Evolutionary conservation across 164 flowering plant species (phyloP), one percentile per base, ranked within the genome.

Genomic region (Santalum album): DNA sequence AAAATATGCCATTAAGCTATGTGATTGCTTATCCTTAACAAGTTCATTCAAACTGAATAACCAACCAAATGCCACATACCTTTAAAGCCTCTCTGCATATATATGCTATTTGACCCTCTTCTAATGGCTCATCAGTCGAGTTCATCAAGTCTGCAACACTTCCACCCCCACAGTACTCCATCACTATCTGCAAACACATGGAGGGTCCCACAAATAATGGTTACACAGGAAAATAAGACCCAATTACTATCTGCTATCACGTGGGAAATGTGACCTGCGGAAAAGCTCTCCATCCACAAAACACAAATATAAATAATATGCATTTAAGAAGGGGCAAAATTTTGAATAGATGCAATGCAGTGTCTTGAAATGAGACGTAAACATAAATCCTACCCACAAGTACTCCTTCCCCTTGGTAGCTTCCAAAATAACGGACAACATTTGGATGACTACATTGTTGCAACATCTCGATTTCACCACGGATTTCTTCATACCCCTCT

Each of bases 111-210:
- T 94, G 99, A 69, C 67, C 69, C 73, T 94, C 99, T 65, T 90
- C 99, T 51, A 94, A 68, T 36, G 99, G 65, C 71, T 87, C 97
- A 35, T 90, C 97, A 3, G 87, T 79, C n/a, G 69, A 73, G 46
- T 78, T 83, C 96, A 94, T 90, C 75, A 94, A 75, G 68, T 86
- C 99, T 60, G 99, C 92, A 74, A 94, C 86, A 77, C 99, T 94
- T 47, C 97, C 99, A 70, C 97, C 99, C 39, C 99, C 99, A 69
- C 99, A 94, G 49, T 94, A 90, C 75, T 94, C 99, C 99, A 94
- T 94, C 18, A 90, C 96, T 70, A 94, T 94, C 99, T 90, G 96
- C 62, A 65, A 76, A 53, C 40, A 71, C 35, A 69, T 14, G 18
- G 23, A 60, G 46, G 19, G 46, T 45, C 7, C 44, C 27, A 39